Evolutionary conservation across 1,284 basidiomycete species (phyloP), one percentile per base, ranked within the genome.

Genomic region (Leccinum ponderosum): DNA sequence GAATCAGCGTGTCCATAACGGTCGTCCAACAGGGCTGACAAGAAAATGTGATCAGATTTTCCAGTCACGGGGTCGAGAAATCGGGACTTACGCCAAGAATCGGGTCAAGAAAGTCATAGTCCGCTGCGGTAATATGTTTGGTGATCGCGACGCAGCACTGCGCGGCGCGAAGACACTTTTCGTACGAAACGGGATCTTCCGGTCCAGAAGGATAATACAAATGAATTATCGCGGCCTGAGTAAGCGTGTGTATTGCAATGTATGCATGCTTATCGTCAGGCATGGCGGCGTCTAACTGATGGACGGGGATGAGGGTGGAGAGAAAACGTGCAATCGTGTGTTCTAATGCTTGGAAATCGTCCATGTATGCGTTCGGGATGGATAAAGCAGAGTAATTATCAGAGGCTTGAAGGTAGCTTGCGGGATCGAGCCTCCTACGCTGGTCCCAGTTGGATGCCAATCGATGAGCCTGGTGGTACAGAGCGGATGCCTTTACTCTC

Each of bases 401-500:
- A 65, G 66, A 60, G 55, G 62, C 56, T 25, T 59, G 67, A 42
- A 59, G 42, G 52, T 55, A 61, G 25, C 55, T 42, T 52, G 59
- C 54, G 55, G 57, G 57, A 59, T 62, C 62, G 65, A 63, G 64
- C 58, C 15, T 75, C 85, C 67, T 75, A 87, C 85, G 81, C 59
- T 82, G 73, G 69, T 81, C 83, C 85, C 87, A 89, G 66, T 77
- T 81, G 27, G 80, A 79, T 20, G 87, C 80, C 29, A 91, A 72
- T 58, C 80, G 77, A 63, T 86, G 82, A 35, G 89, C 88, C 50
- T 83, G 84, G 60, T 89, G 82, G 67, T 88, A 88, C 22, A 93
- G 78, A 14, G 87, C 82, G n/a, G 90, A 86, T 9, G 88, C 88
- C 74, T 92, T 92, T 53, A 82, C 86, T 64, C 87, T 85, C 61